Conservation (phyloP, 2,329 filamentous ascomycete genomes). For the Sarocladium brachiariae region DNA sequence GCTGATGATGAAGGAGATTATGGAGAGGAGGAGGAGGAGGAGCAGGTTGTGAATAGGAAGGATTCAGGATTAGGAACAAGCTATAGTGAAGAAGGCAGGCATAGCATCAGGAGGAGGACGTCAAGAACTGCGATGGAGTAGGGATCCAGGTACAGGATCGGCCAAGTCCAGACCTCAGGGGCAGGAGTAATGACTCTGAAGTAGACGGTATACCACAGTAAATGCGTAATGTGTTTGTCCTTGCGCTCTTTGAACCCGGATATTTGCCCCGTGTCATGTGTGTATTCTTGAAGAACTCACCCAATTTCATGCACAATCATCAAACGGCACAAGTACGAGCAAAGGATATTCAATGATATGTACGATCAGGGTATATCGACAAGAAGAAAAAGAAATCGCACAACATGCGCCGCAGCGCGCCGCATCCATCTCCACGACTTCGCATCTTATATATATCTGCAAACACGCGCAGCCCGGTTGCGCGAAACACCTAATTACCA, state of each 20-base stretch:
- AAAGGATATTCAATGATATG: too few relatives aligned
- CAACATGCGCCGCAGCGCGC: too few relatives aligned
- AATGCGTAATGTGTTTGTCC: neutral
- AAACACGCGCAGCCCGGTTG: neutral
- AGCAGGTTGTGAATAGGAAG: conserved; percentile 4
- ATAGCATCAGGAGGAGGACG: conserved; percentile 7
- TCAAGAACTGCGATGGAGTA: neutral
- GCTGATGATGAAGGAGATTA: conserved; percentile 39
- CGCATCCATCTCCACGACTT: too few relatives aligned
- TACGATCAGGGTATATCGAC: conserved; percentile 9
- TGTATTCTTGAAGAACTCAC: too few relatives aligned
- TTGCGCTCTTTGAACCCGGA: too few relatives aligned
- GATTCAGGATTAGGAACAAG: conserved; percentile 49
- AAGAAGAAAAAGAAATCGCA: too few relatives aligned
- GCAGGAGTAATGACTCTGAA: neutral
- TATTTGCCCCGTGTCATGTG: too few relatives aligned
- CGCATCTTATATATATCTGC: too few relatives aligned
- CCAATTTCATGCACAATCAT: too few relatives aligned
- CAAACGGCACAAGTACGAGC: too few relatives aligned
- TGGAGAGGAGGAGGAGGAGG: conserved; percentile 22
- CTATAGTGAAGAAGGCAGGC: conserved; percentile 33
- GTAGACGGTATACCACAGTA: neutral
- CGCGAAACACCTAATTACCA: neutral
- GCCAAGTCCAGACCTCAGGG: neutral
- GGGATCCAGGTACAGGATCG: neutral